Evolutionary conservation across 257 asterid species (phyloP), one percentile per base, ranked within the genome.

Genomic region (Vinca minor): DNA sequence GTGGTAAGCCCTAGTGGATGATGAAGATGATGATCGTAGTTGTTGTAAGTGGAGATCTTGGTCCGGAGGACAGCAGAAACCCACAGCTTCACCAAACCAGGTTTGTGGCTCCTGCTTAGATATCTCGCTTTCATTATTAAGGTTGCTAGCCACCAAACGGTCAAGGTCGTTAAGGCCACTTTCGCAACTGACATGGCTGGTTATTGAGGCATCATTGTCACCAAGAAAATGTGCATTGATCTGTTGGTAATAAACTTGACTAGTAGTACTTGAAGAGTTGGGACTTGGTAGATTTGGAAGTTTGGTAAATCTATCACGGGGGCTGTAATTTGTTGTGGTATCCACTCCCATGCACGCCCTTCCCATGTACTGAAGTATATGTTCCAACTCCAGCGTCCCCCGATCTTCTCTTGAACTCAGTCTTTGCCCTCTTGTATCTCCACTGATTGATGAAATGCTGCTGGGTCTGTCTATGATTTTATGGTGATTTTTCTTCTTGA

Each of bases 401-500:
- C 70, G 71, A 41, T 77, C 66, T 6, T 28, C 45, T 18, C 2
- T 68, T 10, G 59, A 35, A 68, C 73, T 52, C 71, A 64, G 18
- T 54, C 69, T 41, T 44, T 65, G 62, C 42, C 34, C 44, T 28
- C 53, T 15, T 14, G 70, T 9, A 25, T 38, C 66, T 34, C 47
- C 66, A 5, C 42, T 15, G 21, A 42, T 39, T 9, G 69, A 36
- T 10, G 17, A 63, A 28, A 9, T 57, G 39, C 21, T 18, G 14
- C 29, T 25, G 5, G 77, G 69, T 28, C 46, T 25, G 59, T 64
- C 55, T 1, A 58, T 11, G 13, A 59, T 59, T 44, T 73, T 84
- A 54, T 69, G 60, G 53, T 56, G 70, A 61, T 64, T 62, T 71
- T 81, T 84, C 85, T 84, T 81, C 83, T 73, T 79, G 75, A 84